Evolutionary conservation across 345 rosid species (phyloP).

Genomic region (Acer saccharum): DNA sequence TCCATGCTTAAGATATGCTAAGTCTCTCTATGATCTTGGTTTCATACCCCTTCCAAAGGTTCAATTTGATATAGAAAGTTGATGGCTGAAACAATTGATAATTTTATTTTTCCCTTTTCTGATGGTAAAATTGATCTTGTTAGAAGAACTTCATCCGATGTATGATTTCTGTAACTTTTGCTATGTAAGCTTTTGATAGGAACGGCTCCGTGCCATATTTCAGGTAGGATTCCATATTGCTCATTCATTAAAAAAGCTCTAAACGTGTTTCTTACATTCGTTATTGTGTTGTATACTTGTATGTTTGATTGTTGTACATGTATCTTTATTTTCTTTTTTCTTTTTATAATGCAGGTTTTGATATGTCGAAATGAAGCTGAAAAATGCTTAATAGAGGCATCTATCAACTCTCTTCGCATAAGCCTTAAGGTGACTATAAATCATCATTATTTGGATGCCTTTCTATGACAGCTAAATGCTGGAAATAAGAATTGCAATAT

Average conservation of each 20-base stretch:
- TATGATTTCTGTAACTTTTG: background rate
- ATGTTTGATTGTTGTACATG: background rate
- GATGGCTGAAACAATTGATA: background rate
- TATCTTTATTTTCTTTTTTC: background rate
- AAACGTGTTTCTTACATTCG: background rate
- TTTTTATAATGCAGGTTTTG: conserved; percentile 59
- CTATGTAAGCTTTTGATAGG: background rate
- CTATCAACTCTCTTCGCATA: conserved; percentile 90
- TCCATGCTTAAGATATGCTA: background rate
- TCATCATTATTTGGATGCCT: conserved; percentile 13
- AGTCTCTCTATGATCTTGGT: background rate
- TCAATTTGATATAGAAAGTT: background rate
- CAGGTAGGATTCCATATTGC: background rate
- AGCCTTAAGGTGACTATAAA: conserved; percentile 76
- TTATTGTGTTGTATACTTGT: background rate
- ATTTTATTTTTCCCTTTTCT: background rate
- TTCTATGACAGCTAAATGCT: background rate
- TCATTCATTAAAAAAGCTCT: background rate
- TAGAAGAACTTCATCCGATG: background rate
- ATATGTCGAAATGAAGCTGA: conserved; percentile 97
- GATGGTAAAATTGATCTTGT: conserved; percentile 1
- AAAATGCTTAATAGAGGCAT: conserved; percentile 93
- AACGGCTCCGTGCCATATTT: background rate
- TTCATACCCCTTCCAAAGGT: background rate
- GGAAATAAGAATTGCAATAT: background rate